phyloP scores from a whole-genome alignment of 768 basidiomycete genomes.

The Psilocybe azurescens region DNA sequence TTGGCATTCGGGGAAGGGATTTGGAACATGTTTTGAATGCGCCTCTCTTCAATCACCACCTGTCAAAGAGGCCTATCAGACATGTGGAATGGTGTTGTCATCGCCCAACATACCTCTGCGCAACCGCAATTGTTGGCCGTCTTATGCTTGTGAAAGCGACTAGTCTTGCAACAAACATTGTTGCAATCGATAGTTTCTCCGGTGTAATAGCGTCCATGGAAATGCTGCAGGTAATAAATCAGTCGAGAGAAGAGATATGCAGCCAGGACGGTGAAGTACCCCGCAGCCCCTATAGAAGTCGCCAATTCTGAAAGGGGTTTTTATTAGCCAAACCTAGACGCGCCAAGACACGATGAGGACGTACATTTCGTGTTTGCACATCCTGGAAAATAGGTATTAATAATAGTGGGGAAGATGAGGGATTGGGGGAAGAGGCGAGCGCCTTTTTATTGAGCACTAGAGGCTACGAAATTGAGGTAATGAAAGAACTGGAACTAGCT shows the following conservation, averaged over 20 bases:
- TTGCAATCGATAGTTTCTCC: constrained; percentile 47
- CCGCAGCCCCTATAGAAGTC: constrained; percentile 58
- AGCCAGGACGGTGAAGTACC: constrained; percentile 33
- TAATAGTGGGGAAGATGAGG: background rate
- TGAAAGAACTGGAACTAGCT: constrained; percentile 12
- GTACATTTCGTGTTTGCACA: constrained; percentile 47
- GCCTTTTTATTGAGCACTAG: constrained; percentile 15
- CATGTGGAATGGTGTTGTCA: background rate
- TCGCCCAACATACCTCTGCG: constrained; percentile 36
- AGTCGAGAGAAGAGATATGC: constrained; percentile 10
- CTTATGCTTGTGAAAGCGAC: constrained; percentile 48
- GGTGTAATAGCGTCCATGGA: constrained; percentile 54
- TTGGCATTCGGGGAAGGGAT: constrained; percentile 45
- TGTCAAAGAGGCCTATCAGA: constrained; percentile 20
- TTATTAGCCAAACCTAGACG: background rate
- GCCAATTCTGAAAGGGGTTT: constrained; percentile 40
- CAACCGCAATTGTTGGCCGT: constrained; percentile 47
- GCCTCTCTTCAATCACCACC: constrained; percentile 46
- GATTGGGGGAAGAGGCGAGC: constrained; percentile 2
- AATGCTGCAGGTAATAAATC: constrained; percentile 39
- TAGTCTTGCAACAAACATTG: constrained; percentile 43
- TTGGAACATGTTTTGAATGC: constrained; percentile 55
- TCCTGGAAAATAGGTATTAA: constrained; percentile 22
- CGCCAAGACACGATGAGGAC: constrained; percentile 19
- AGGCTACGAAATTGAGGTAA: constrained; percentile 7